Conservation (phyloP, 441 rosid species). For the Erysimum cheiri region DNA sequence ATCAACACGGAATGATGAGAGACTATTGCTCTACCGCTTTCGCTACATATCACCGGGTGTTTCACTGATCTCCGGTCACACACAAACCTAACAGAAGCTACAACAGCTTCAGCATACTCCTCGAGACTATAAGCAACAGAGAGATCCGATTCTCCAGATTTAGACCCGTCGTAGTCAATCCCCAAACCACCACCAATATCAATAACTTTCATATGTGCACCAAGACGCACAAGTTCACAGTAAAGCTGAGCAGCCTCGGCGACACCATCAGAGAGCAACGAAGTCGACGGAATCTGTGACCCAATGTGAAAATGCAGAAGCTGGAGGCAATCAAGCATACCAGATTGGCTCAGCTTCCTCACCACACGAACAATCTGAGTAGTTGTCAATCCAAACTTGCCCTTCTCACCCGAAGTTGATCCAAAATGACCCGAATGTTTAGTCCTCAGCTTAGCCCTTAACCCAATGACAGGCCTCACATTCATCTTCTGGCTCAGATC, state of each 20-base stretch:
- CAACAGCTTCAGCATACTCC: constrained; percentile 89
- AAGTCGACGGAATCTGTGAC: constrained; percentile 90
- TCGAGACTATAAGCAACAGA: constrained; percentile 81
- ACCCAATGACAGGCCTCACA: constrained; percentile 78
- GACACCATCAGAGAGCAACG: constrained; percentile 75
- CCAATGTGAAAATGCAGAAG: constrained; percentile 95
- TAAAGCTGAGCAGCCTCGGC: constrained; percentile 93
- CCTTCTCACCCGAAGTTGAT: constrained; percentile 94
- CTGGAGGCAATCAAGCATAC: constrained; percentile 89
- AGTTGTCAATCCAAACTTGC: constrained; percentile 86
- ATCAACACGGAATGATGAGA: constrained; percentile 89
- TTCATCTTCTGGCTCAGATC: constrained; percentile 65
- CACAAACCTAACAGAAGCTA: constrained; percentile 64
- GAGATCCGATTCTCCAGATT: constrained; percentile 77
- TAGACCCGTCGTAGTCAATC: constrained; percentile 94
- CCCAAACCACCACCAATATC: constrained; percentile 98
- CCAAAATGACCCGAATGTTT: constrained; percentile 97
- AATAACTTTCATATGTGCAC: constrained; percentile 80
- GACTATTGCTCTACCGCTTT: constrained; percentile 94
- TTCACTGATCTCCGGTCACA: constrained; percentile 79
- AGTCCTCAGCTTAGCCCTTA: constrained; percentile 89
- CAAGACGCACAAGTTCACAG: constrained; percentile 90
- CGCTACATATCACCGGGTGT: constrained; percentile 90
- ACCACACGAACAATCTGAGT: constrained; percentile 80
- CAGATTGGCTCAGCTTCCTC: constrained; percentile 62